Conservation (phyloP, 1,284 basidiomycete genomes). For the Somion occarium region DNA sequence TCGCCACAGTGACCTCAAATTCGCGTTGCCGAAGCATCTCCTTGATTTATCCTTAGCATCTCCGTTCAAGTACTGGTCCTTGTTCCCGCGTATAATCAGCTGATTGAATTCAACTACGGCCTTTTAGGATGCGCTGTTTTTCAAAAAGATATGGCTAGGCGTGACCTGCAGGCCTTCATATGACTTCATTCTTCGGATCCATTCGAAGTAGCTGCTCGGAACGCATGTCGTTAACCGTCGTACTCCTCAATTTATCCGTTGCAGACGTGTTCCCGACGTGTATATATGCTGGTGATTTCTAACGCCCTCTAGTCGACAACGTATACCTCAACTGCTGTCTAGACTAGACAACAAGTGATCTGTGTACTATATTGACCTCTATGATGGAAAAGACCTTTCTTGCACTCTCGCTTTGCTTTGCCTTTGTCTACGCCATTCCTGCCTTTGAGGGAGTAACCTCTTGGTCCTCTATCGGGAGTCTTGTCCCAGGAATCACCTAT, state of each 20-base stretch:
- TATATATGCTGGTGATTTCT: constrained; percentile 5
- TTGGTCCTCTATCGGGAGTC: constrained; percentile 37
- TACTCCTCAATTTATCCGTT: constrained; percentile 10
- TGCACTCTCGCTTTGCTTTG: constrained; percentile 12
- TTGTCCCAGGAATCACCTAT: constrained; percentile 43
- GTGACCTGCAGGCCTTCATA: background rate
- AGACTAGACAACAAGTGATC: background rate
- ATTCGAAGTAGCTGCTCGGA: background rate
- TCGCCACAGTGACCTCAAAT: constrained; percentile 14
- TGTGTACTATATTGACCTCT: constrained; percentile 2
- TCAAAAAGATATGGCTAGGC: no score
- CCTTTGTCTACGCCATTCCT: constrained; percentile 34
- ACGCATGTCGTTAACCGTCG: background rate
- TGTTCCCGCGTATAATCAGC: background rate
- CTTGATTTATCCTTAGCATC: constrained; percentile 22
- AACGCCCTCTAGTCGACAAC: no score
- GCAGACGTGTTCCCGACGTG: constrained; percentile 7
- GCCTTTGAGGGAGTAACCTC: constrained; percentile 41
- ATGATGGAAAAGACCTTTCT: background rate
- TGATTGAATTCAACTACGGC: no score
- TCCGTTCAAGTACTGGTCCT: background rate
- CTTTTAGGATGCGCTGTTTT: no score
- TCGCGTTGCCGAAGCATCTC: constrained; percentile 23
- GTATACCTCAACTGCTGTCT: no score
- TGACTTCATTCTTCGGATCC: background rate